These are phyloP conservation scores for Phytophthora syringae DNA, from an alignment of 352 stramenopile species.

Conservation along the genomic window DNA sequence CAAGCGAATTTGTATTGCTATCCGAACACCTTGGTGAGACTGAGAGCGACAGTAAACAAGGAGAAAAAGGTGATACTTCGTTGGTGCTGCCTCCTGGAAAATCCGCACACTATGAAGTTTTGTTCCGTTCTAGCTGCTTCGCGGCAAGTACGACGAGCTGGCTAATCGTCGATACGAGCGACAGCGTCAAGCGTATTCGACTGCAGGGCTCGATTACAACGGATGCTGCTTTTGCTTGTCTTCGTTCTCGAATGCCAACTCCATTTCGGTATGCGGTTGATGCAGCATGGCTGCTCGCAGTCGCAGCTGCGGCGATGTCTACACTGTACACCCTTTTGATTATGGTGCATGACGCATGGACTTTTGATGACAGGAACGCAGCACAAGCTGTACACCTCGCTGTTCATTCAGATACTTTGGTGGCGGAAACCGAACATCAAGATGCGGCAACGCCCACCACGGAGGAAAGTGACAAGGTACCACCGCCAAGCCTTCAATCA, in stretches of 20 bases:
- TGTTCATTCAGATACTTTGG: slow-evolving; percentile 3
- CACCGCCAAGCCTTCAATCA: slow-evolving; percentile 2
- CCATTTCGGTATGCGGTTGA: slow-evolving; percentile 9
- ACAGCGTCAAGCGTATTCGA: slow-evolving; percentile 29
- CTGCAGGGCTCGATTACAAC: slow-evolving; percentile 36
- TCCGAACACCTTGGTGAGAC: slow-evolving; percentile 2
- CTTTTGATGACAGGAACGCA: not conserved
- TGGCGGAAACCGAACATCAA: not conserved
- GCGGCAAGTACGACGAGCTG: slow-evolving; percentile 19
- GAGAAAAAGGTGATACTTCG: slow-evolving; percentile 5
- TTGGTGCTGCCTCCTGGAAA: slow-evolving; percentile 21
- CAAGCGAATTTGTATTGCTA: slow-evolving; percentile 25
- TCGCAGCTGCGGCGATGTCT: slow-evolving; percentile 13
- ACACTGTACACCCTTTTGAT: slow-evolving; percentile 7
- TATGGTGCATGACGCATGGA: slow-evolving; percentile 24
- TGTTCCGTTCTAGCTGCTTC: slow-evolving; percentile 40
- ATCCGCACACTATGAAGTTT: slow-evolving; percentile 18
- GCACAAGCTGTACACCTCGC: not conserved
- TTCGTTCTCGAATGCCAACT: slow-evolving; percentile 27
- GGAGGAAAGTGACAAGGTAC: not conserved
- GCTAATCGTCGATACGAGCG: slow-evolving; percentile 43
- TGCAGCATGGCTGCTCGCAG: slow-evolving; percentile 24
- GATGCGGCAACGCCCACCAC: not conserved
- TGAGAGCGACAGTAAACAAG: not conserved
- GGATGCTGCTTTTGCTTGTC: slow-evolving; percentile 36